Evolutionary conservation across 306 rosid species (phyloP).

Genomic region (Coriaria nepalensis): DNA sequence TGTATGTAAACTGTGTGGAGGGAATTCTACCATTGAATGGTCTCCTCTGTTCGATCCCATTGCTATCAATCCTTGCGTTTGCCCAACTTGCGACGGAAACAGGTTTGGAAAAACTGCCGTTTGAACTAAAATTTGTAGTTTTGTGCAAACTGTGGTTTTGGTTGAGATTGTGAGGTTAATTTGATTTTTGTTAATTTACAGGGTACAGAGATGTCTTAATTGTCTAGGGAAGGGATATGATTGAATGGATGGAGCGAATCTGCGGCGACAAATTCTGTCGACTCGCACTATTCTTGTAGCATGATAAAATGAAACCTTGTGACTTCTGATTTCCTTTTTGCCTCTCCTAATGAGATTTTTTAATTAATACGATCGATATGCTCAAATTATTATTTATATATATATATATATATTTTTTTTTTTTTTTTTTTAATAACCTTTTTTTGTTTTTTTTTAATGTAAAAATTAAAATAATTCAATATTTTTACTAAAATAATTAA

Average conservation of each 20-base stretch:
- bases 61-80: conserved; percentile 83
- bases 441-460: no score
- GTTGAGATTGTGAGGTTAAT: conserved; percentile 9
- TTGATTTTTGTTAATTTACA: conserved; percentile 24
- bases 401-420: no score
- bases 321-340: no score
- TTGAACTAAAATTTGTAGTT: neutral
- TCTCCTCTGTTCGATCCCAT: conserved; percentile 79
- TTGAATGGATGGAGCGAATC: conserved; percentile 6
- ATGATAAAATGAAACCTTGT: no score
- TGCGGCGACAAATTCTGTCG: no score
- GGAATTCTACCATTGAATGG: conserved; percentile 64
- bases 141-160: neutral
- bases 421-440: no score
- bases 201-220: conserved; percentile 76
- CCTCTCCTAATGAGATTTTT: no score
- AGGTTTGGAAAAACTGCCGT: conserved; percentile 27
- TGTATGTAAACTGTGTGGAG: conserved; percentile 72
- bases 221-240: conserved; percentile 79
- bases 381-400: no score
- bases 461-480: no score
- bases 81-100: conserved; percentile 93
- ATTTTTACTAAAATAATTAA: no score
- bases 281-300: no score
- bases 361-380: no score